phyloP scores from a whole-genome alignment of 2,329 filamentous ascomycete species.

The Coleophoma crateriformis region DNA sequence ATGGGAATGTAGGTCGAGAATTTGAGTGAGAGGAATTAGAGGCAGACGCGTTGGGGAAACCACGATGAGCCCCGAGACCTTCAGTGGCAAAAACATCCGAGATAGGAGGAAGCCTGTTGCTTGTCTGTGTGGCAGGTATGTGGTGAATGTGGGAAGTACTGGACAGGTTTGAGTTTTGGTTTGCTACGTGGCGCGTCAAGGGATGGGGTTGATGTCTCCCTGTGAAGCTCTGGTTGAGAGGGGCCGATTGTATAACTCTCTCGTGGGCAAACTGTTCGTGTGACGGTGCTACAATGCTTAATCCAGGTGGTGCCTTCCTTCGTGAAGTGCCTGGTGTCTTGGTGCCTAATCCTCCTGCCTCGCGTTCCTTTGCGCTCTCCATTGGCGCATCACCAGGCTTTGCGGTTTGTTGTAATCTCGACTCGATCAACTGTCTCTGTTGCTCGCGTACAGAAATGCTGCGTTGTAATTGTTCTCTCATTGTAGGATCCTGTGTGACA shows the following conservation, averaged over 20 bases:
- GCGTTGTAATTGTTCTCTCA: slow-evolving; percentile 91
- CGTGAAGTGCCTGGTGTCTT: slow-evolving; percentile 71
- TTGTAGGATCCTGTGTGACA: slow-evolving; percentile 90
- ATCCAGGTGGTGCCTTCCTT: slow-evolving; percentile 77
- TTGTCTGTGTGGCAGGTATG: slow-evolving; percentile 79
- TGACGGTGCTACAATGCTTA: slow-evolving; percentile 92
- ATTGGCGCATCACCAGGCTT: slow-evolving; percentile 66
- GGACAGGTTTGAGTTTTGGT: slow-evolving; percentile 76
- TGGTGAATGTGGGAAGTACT: slow-evolving; percentile 89
- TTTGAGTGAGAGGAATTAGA: slow-evolving; percentile 59
- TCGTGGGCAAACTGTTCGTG: slow-evolving; percentile 90
- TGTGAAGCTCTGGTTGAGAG: slow-evolving; percentile 91
- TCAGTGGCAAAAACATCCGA: slow-evolving; percentile 87
- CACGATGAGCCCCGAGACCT: slow-evolving; percentile 56
- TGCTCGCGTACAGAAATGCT: slow-evolving; percentile 92
- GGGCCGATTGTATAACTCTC: slow-evolving; percentile 93
- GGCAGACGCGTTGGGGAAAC: slow-evolving; percentile 16
- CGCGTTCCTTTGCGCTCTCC: slow-evolving; percentile 49
- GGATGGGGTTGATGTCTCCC: slow-evolving; percentile 77
- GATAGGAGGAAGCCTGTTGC: slow-evolving; percentile 88
- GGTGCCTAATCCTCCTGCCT: slow-evolving; percentile 35
- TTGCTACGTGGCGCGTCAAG: slow-evolving; percentile 69
- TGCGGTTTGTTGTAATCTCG: slow-evolving; percentile 79
- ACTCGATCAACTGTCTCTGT: slow-evolving; percentile 91
- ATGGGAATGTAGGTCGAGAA: slow-evolving; percentile 65